Evolutionary conservation across 768 basidiomycete genomes (phyloP).

Genomic region (Termitomyces sp.): DNA sequence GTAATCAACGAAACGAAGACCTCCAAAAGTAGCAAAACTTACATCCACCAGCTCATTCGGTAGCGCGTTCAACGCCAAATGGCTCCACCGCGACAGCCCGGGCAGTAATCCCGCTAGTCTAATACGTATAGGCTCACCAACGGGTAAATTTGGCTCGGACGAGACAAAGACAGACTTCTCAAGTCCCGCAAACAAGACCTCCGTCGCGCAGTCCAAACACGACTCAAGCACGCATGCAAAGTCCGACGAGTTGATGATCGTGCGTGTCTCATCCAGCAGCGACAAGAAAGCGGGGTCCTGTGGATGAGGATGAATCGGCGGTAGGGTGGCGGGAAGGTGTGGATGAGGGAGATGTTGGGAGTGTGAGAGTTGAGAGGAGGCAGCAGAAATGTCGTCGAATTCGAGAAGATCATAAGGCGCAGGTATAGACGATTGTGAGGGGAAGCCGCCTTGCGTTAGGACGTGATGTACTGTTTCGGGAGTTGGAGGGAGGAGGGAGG

Average conservation of each 20-base stretch:
- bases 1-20: background rate
- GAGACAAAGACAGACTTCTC: conserved; percentile 56
- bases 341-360: conserved; percentile 9
- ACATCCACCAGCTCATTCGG: conserved; percentile 86
- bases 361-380: conserved; percentile 13
- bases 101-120: conserved; percentile 79
- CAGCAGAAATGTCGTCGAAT: conserved; percentile 15
- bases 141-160: conserved; percentile 6
- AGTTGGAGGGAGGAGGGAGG: conserved; percentile 72
- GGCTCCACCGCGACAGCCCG: conserved; percentile 74
- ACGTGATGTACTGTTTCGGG: conserved; percentile 65
- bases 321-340: conserved; percentile 11
- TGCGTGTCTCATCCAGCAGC: conserved; percentile 66
- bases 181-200: conserved; percentile 57
- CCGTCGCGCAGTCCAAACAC: conserved; percentile 67
- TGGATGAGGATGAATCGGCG: conserved; percentile 15
- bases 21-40: conserved; percentile 24
- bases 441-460: conserved; percentile 58
- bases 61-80: conserved; percentile 54
- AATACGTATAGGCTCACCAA: conserved; percentile 42
- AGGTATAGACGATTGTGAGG: conserved; percentile 19
- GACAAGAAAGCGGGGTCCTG: conserved; percentile 47
- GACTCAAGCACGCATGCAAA: conserved; percentile 66
- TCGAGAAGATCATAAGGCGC: conserved; percentile 24
- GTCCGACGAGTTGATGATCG: conserved; percentile 58